Conservation (phyloP, 2,329 filamentous ascomycete genomes). For the Curvularia sp. region DNA sequence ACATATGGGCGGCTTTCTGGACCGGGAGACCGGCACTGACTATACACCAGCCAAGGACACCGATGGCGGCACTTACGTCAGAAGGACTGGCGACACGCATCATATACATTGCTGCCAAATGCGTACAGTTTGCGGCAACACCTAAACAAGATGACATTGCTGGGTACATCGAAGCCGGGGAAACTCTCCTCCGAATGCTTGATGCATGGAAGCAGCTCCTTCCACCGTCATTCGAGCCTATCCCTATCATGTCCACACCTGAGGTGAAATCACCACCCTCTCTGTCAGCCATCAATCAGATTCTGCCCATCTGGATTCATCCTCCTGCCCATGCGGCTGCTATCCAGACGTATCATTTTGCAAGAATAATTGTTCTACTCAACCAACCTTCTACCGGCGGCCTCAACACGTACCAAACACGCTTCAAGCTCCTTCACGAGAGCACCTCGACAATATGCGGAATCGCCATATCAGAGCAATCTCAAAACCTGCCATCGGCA, state of each 20-base stretch:
- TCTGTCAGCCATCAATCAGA: slow-evolving; percentile 7
- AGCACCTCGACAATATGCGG: slow-evolving; percentile 59
- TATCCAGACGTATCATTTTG: slow-evolving; percentile 62
- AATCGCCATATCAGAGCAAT: slow-evolving; percentile 55
- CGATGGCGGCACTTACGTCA: slow-evolving; percentile 56
- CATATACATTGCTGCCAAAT: slow-evolving; percentile 64
- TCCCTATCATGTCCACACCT: slow-evolving; percentile 39
- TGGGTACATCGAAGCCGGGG: slow-evolving; percentile 54
- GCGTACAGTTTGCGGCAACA: slow-evolving; percentile 64
- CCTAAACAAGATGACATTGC: slow-evolving; percentile 53
- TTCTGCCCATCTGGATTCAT: slow-evolving; percentile 40
- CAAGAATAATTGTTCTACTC: slow-evolving; percentile 61
- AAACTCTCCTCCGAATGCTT: slow-evolving; percentile 57
- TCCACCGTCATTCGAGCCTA: slow-evolving; percentile 53
- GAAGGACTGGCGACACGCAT: slow-evolving; percentile 63
- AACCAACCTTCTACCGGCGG: slow-evolving; percentile 61
- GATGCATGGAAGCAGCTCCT: slow-evolving; percentile 59
- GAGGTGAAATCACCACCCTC: slow-evolving; percentile 18
- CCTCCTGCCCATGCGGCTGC: slow-evolving; percentile 52
- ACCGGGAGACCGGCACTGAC: slow-evolving; percentile 64
- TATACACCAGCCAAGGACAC: slow-evolving; percentile 63
- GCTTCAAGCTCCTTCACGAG: slow-evolving; percentile 55
- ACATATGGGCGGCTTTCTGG: slow-evolving; percentile 69
- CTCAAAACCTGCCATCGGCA: slow-evolving; percentile 36
- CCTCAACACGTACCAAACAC: slow-evolving; percentile 56